Evolutionary conservation across 1,284 basidiomycete genomes (phyloP).

Genomic region (Ganoderma lingzhi): DNA sequence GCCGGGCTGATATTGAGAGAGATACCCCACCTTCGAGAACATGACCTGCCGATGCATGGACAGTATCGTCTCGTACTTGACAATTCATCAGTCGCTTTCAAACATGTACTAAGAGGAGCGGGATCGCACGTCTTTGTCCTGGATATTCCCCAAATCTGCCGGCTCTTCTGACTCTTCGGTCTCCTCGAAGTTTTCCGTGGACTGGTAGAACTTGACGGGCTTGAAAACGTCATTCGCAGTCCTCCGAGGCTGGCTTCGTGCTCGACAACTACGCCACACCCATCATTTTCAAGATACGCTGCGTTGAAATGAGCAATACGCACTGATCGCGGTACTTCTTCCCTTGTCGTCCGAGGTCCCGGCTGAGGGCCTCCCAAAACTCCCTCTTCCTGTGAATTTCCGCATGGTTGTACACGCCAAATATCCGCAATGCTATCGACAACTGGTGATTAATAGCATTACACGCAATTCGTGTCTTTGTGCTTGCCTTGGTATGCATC

Average conservation of each 20-base stretch:
- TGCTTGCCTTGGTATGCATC: neutral
- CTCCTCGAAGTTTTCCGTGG: neutral
- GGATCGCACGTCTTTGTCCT: neutral
- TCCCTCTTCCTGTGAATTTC: constrained; percentile 49
- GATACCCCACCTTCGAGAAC: constrained; percentile 59
- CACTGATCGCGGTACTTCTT: constrained; percentile 53
- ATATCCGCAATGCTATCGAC: constrained; percentile 55
- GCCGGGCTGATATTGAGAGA: neutral
- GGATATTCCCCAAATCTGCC: neutral
- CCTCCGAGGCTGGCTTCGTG: neutral
- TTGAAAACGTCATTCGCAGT: neutral
- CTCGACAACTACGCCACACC: constrained; percentile 41
- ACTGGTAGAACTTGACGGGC: neutral
- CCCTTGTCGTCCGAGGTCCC: constrained; percentile 53
- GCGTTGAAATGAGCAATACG: neutral
- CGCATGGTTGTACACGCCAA: constrained; percentile 61
- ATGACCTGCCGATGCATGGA: constrained; percentile 62
- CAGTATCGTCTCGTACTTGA: constrained; percentile 58
- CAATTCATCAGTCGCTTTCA: neutral
- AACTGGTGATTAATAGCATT: no score
- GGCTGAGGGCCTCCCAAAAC: constrained; percentile 59
- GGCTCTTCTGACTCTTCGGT: neutral
- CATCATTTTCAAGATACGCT: neutral
- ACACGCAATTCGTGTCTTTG: neutral
- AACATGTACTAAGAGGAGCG: neutral